Base-by-base conservation (phyloP, 2,329 filamentous ascomycete species). In the Hypoxylon rubiginosum region DNA sequence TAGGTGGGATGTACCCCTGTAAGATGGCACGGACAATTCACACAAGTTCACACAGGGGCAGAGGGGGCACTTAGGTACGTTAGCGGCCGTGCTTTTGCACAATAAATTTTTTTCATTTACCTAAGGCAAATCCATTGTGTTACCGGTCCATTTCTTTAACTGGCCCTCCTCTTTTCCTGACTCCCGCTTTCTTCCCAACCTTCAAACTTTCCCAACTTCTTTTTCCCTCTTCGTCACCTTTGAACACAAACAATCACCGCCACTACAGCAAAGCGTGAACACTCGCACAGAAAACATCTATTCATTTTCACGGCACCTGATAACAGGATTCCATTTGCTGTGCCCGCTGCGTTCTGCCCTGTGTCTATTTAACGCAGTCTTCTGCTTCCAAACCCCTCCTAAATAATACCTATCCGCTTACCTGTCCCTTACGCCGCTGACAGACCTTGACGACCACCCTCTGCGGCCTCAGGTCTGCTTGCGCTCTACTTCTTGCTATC, bases 121-220 rank as follows among this genome's bases (percentile, higher is more conserved):
- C 11, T 39, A 39, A 36, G 11, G 34, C 34, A 36, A 36, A 39
- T n/a, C 34, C 13, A 15, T 39, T 39, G 13, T n/a, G 34, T 13
- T 39, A 30, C 57, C 17, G 64, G 49, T 53, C 57, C 54, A 58
- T 64, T 66, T 66, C 60, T 64, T 67, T 62, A 39, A 68, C 50
- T 56, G 58, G 65, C 64, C 67, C 67, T 62, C 64, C 63, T 66
- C 54, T 64, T 70, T 62, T 57, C 28, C 49, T 34, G 32, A 51
- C 49, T 62, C 59, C 21, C 54, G 58, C 50, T 57, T 60, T 61
- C 41, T 48, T 62, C 21, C 24, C 45, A 39, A 34, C 43, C 41
- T 51, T 50, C 36, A 45, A 52, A 62, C 51, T 43, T 62, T 66
- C 57, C 59, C 52, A 56, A 58, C 57, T 51, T 60, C 50, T 55